phyloP scores from a whole-genome alignment of 2,329 filamentous ascomycete species.

The Exserohilum rostratum region DNA sequence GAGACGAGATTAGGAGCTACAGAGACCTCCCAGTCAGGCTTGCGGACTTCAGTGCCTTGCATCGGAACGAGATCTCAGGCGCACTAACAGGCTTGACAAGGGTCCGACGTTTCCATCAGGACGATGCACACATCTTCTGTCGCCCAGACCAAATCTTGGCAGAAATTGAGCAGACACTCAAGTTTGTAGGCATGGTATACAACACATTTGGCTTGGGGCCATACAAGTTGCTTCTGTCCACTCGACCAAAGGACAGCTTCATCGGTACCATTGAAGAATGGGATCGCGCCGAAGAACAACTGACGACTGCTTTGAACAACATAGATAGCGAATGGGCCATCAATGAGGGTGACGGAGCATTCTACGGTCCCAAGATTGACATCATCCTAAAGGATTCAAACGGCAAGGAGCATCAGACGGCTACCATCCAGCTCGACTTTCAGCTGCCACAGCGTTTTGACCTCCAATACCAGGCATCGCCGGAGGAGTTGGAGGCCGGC shows the following conservation, averaged over 20 bases:
- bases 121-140: constrained; percentile 91
- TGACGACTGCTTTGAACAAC: constrained; percentile 66
- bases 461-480: constrained; percentile 74
- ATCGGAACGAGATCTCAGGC: constrained; percentile 84
- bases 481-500: constrained; percentile 65
- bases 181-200: constrained; percentile 77
- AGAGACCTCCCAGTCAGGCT: constrained; percentile 82
- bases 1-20: constrained; percentile 74
- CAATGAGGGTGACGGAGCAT: constrained; percentile 83
- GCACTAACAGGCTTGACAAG: constrained; percentile 81
- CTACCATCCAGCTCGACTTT: constrained; percentile 88
- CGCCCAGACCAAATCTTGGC: constrained; percentile 74
- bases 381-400: constrained; percentile 76
- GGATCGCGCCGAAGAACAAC: constrained; percentile 69
- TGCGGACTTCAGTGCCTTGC: constrained; percentile 86
- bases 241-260: constrained; percentile 74
- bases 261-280: constrained; percentile 77
- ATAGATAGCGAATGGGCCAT: constrained; percentile 73
- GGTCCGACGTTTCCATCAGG: constrained; percentile 86
- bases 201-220: constrained; percentile 71
- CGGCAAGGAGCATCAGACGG: constrained; percentile 86
- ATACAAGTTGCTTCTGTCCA: constrained; percentile 79
- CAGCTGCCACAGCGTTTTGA: constrained; percentile 84
- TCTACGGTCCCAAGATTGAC: constrained; percentile 92
- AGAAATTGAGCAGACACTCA: constrained; percentile 75